Evolutionary conservation across 148 eudicot genomes (phyloP), one percentile per base, ranked within the genome.

Genomic region (Silene latifolia): DNA sequence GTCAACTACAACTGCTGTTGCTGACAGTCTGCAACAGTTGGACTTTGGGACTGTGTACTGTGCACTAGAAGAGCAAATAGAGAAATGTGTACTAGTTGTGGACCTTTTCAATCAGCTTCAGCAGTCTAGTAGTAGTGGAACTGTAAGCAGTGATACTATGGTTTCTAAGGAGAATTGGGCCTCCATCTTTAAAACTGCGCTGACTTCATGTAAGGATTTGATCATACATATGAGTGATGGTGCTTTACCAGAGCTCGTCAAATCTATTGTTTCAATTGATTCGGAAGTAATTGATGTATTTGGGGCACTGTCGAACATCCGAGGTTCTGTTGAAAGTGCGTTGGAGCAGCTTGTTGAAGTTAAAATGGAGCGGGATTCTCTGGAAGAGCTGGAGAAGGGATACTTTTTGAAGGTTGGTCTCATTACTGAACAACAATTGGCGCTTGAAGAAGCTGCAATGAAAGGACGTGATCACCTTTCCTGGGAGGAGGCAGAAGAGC

Each of bases 401-500:
- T 95, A 95, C 87, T 95, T 87, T 87, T 78, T 92, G 53, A 88
- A 90, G 80, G 97, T 95, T 75, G 99, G 94, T 74, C 88, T 77
- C 66, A 88, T 95, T 8, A 95, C 98, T 70, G 93, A 95, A 77
- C 87, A 86, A 76, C 94, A 90, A 80, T 84, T 95, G 79, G 98
- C 97, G 81, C 98, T 92, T 72, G 86, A 92, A 85, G 98, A 92
- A 82, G 99, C 99, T 85, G 86, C 99, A 79, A 79, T 90, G 74
- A 88, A 92, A 80, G 97, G 99, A 67, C 81, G 99, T 71, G 99
- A 95, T 76, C 91, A 92, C 84, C 87, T 95, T 63, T 95, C 99
- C 59, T 95, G 99, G 99, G 99, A 95, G 83, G 99, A 95, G 81
- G 99, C 99, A 70, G 99, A 95, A 79, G 99, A 95, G 80, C 89